Base-by-base conservation (phyloP, 768 basidiomycete species). In the Lentinula sp. region DNA sequence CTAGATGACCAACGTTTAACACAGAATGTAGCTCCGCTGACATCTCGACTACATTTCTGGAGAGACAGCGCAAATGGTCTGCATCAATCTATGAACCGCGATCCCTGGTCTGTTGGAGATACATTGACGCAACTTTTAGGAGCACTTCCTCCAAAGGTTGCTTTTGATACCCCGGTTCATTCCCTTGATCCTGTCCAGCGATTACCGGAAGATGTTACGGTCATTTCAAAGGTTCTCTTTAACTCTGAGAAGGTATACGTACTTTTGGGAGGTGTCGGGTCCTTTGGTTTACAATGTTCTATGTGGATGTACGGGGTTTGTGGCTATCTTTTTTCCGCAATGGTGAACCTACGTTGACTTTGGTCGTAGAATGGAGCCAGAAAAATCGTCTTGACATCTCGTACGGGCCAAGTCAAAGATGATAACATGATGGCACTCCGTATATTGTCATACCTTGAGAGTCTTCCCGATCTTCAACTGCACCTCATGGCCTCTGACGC, bases 271-370 rank as follows among this genome's bases (percentile, higher is more conserved):
- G 71, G 71, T 23, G 63, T 73, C 28, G 68, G 71, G 6, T 61
- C 59, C 40, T 51, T 73, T 11, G 71, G 71, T 3, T 18, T 68
- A n/a, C 63, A 65, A 13, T 62, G 64, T 32, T 68, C 70, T 3
- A 39, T 67, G 13, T 73, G 70, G 70, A 68, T 73, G 71, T 71
- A 73, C 57, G 43, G 69, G 64, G 71, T 71, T 48, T 1, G 66
- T 61, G 11, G 13, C 49, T 57, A 6, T 28, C 28, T 40, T 31
- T 2, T 39, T 39, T 35, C n/a, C 11, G 31, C 16, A 34, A 42
- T 18, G 4, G n/a, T 18, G 4, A 18, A 39, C 32, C 34, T 0
- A 55, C 18, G 16, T 10, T 31, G 37, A 18, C 9, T 21, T 3
- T 18, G 15, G 7, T n/a, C 42, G 7, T 28, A 70, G 69, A 61